Percentiles rank a stretch among this genome's conserved stretches.
These are phyloP conservation scores for Meira miltonrushii DNA, from an alignment of 1,284 basidiomycete species.

Conservation along the genomic window DNA sequence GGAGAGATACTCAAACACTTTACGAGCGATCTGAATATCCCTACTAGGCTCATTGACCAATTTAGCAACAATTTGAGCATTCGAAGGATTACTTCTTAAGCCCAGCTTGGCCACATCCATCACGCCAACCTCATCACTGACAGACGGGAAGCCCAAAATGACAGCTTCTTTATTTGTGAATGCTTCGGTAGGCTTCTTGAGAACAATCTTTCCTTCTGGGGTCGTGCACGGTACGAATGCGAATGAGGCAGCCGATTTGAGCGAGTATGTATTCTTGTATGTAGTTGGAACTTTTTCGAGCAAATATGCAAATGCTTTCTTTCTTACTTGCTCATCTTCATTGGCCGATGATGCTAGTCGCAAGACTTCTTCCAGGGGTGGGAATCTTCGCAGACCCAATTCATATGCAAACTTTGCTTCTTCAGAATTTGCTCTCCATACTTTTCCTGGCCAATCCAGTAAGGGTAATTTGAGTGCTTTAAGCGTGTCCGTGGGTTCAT, in stretches of 20 bases:
- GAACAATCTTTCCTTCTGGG: constrained; percentile 57
- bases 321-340: constrained; percentile 19
- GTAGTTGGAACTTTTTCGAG: constrained; percentile 35
- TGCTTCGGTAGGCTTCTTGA: constrained; percentile 71
- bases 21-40: constrained; percentile 60
- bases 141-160: constrained; percentile 68
- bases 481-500: constrained; percentile 75
- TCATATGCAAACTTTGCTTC: constrained; percentile 75
- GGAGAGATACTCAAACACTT: constrained; percentile 74
- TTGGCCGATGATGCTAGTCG: constrained; percentile 25
- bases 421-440: constrained; percentile 32
- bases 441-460: constrained; percentile 73
- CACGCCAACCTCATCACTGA: constrained; percentile 60
- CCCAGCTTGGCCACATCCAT: constrained; percentile 66
- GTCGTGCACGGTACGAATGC: constrained; percentile 73
- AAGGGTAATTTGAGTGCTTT: constrained; percentile 72
- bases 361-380: constrained; percentile 63
- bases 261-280: constrained; percentile 32
- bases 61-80: constrained; percentile 62
- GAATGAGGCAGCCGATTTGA: constrained; percentile 27
- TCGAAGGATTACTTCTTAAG: constrained; percentile 69
- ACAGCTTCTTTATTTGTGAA: constrained; percentile 69
- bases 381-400: constrained; percentile 70
- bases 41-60: constrained; percentile 61
- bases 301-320: constrained; percentile 41